Percentiles rank a stretch among this genome's conserved stretches.
Evolutionary conservation across 257 asterid species (phyloP).

Genomic region (Scutellaria galericulata): DNA sequence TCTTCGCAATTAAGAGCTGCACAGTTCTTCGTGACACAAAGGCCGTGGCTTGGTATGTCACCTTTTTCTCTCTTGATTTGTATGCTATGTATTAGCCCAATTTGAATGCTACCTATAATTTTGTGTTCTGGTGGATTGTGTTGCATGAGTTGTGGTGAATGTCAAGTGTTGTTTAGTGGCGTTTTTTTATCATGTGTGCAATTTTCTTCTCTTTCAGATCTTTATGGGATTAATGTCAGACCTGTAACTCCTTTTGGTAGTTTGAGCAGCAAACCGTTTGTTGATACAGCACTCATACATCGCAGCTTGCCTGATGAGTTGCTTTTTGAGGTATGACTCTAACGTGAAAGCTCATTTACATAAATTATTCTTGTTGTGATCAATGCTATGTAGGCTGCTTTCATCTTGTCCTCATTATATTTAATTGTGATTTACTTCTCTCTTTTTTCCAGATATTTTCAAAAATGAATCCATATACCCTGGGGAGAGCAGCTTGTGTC

Average conservation of each 20-base stretch:
- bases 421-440: constrained; percentile 20
- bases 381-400: not conserved
- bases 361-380: constrained; percentile 7
- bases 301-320: constrained; percentile 87
- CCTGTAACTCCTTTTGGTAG: constrained; percentile 85
- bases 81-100: not conserved
- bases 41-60: constrained; percentile 95
- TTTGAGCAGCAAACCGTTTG: constrained; percentile 57
- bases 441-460: constrained; percentile 66
- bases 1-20: constrained; percentile 71
- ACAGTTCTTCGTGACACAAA: constrained; percentile 69
- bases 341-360: not conserved
- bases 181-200: not conserved
- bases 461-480: constrained; percentile 71
- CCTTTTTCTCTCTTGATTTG: not conserved
- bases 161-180: not conserved
- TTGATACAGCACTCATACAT: constrained; percentile 78
- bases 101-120: not conserved
- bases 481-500: constrained; percentile 94
- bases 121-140: not conserved
- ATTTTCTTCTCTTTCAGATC: constrained; percentile 54
- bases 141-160: not conserved
- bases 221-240: constrained; percentile 87
- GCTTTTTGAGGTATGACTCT: constrained; percentile 71
- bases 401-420: constrained; percentile 3